phyloP scores from a whole-genome alignment of 2,329 filamentous ascomycete species.

The Emergomyces pasteurianus region DNA sequence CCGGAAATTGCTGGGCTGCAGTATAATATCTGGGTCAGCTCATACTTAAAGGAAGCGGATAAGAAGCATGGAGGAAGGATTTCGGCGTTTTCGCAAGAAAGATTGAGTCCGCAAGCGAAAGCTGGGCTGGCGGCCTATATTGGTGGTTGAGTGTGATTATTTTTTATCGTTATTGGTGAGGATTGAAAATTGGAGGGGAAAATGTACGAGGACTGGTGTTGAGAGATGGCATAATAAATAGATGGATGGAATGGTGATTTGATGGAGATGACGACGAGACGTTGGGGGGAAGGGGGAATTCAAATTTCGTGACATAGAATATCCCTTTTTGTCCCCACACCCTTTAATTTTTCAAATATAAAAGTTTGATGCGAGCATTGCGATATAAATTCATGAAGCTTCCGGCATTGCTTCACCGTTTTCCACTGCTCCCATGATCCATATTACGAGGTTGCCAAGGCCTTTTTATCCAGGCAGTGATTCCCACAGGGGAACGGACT shows the following conservation, averaged over 20 bases:
- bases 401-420: neutral
- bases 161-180: neutral
- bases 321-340: neutral
- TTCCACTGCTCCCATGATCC: neutral
- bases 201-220: neutral
- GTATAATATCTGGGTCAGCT: conserved; percentile 68
- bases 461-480: too few species aligned
- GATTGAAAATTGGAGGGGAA: neutral
- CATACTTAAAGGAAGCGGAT: conserved; percentile 68
- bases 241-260: neutral
- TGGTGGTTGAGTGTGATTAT: conserved; percentile 7
- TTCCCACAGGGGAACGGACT: too few species aligned
- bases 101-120: conserved; percentile 51
- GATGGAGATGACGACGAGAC: neutral
- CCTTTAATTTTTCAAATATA: neutral
- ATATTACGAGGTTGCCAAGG: neutral
- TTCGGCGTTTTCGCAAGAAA: conserved; percentile 57
- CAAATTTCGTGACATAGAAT: neutral
- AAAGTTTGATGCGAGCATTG: neutral
- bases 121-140: conserved; percentile 39
- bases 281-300: neutral
- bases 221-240: neutral
- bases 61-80: conserved; percentile 59
- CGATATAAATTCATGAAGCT: neutral
- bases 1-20: conserved; percentile 72